A percentile compares a stretch with the other conserved stretches of the same genome.
Conservation (phyloP, 169 alveolate genomes). For the Amoebophrya sp. region DNA sequence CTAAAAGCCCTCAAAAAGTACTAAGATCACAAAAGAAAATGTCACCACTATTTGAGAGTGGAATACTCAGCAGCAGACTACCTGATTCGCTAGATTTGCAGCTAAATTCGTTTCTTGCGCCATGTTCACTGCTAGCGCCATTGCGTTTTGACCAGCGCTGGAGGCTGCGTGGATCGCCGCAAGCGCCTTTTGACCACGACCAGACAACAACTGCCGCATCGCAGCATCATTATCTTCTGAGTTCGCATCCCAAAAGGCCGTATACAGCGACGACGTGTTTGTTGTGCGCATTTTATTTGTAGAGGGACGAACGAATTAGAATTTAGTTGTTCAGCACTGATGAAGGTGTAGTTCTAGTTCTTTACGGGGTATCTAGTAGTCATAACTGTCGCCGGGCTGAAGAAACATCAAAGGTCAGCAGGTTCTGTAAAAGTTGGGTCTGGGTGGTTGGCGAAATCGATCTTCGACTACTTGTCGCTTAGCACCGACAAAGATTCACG, state of each 20-base stretch:
- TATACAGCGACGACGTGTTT: not conserved
- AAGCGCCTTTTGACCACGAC: not conserved
- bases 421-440: no score
- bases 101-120: not conserved
- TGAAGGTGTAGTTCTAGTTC: no score
- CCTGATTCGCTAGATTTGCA: not conserved
- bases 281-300: not conserved
- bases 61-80: no score
- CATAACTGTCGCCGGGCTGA: no score
- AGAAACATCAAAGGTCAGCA: no score
- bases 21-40: not conserved
- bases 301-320: no score
- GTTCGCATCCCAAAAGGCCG: not conserved
- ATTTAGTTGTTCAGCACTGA: no score
- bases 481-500: no score
- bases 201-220: not conserved
- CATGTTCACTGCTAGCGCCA: constrained; percentile 14
- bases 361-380: no score
- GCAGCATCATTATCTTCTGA: constrained; percentile 1
- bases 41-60: not conserved
- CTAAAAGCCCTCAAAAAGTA: not conserved
- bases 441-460: no score
- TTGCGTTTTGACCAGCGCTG: not conserved
- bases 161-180: constrained; percentile 15
- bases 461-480: no score